Evolutionary conservation across 805 yeast species (phyloP), one percentile per base, ranked within the genome.

Genomic region (Starmerella stellata): DNA sequence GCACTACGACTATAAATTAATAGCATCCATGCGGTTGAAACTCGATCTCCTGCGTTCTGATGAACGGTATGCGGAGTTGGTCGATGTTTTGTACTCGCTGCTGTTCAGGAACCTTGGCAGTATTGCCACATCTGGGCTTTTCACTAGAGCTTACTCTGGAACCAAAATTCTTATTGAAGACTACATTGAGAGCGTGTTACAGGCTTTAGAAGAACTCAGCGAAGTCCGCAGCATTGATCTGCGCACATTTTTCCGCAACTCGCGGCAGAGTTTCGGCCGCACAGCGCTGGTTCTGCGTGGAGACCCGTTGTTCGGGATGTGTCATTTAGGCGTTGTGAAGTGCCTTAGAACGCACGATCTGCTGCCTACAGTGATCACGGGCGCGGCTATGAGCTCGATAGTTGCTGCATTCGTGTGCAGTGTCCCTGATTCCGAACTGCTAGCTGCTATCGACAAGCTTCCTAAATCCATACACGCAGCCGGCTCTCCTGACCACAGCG

Each of bases 201-300:
- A 65, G 23, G 70, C 92, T 48, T 62, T 90, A 35, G 67, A 68
- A 37, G 74, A 67, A 48, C 59, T 80, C 25, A 70, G 72, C 46
- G 69, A 68, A 7, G n/a, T 18, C 3, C 59, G 40, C 51, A 21
- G 21, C 16, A 65, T 70, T 45, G 83, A 70, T 57, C 21, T 31
- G 18, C 24, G 29, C 20, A 19, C 40, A n/a, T 81, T 79, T 56
- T 83, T 77, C 60, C 90, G 74, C 54, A 95, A 76, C 59, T 81
- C 80, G 15, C 70, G 80, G 49, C 83, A 82, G 54, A 75, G 93
- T 0, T 71, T 78, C 55, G 98, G 98, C 0, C 71, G 81, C 35
- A 82, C 96, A 0, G 95, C 95, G 0, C 63, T 90, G 40, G 71
- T 87, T 29, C 62, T 90, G 20, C 95, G 90, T 58, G 98, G 98